Evolutionary conservation across 306 rosid species (phyloP), one percentile per base, ranked within the genome.

Genomic region (Carpinus viminea): DNA sequence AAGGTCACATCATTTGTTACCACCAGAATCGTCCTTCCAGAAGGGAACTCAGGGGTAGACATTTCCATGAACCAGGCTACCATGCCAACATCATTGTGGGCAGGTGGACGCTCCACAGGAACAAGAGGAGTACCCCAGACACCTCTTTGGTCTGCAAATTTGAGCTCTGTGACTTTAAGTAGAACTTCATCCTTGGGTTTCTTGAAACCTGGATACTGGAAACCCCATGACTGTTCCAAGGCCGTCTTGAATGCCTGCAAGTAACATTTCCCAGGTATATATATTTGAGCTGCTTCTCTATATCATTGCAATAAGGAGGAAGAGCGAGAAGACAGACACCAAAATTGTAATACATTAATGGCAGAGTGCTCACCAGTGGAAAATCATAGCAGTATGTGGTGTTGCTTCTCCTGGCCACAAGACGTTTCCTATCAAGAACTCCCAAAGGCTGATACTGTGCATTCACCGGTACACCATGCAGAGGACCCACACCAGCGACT

Each of bases 301-400:
- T 18, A 38, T 20, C 6, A 34, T 46, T 31, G 26, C 34, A 38
- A 50, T 21, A 26, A 43, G 76, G 1, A 41, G 45, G 0, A 16
- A 26, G 45, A 52, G 59, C 21, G 7, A 45, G 74, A 75, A 9
- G 47, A 60, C 16, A 34, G 59, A 64, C 66, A 68, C 20, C 72
- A 78, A 62, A 60, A 55, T 73, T 73, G 56, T 46, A 46, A 50
- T 53, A 70, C 68, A 59, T 72, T 24, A 11, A 68, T 41, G 62
- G 71, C 74, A 74, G 12, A 68, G 56, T 52, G 88, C 97, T 85
- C 79, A 92, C 98, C 92, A 95, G 85, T 50, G 98, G 98, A 72
- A 95, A 95, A 83, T 95, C 98, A 72, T 95, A 92, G 90, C 98
- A 95, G 84, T 92, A 95, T 47, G 98, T 95, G 78, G 98, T 95